phyloP scores from a whole-genome alignment of 345 rosid species.

The Passiflora organensis region DNA sequence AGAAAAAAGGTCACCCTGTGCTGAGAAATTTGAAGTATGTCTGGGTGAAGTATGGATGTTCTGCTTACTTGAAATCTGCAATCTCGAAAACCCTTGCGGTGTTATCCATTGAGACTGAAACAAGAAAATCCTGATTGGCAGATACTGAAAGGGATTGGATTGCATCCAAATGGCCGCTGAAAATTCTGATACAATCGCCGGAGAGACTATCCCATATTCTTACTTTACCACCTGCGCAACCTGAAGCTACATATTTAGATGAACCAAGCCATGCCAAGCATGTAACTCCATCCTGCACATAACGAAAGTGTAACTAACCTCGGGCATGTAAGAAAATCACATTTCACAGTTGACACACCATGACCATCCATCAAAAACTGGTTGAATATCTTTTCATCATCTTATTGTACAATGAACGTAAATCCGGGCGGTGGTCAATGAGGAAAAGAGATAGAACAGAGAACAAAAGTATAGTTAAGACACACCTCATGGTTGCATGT shows the following conservation, averaged over 20 bases:
- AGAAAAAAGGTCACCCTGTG: too few species aligned
- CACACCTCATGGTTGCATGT: constrained; percentile 72
- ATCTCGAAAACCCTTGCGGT: constrained; percentile 78
- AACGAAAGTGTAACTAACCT: neutral
- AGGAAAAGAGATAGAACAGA: neutral
- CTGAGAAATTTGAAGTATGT: too few species aligned
- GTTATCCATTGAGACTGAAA: constrained; percentile 63
- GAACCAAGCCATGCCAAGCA: constrained; percentile 75
- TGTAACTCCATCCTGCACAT: constrained; percentile 64
- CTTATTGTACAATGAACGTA: too few species aligned
- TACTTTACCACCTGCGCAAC: constrained; percentile 69
- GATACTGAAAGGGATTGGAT: constrained; percentile 56
- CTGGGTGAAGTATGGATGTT: too few species aligned
- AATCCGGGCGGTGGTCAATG: too few species aligned
- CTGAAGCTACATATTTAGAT: constrained; percentile 64
- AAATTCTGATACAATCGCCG: constrained; percentile 57
- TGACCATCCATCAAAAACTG: too few species aligned
- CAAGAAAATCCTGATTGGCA: constrained; percentile 45
- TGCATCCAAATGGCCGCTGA: constrained; percentile 56
- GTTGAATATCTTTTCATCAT: too few species aligned
- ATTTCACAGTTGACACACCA: too few species aligned
- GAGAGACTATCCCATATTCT: constrained; percentile 78
- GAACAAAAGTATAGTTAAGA: neutral
- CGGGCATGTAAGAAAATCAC: neutral
- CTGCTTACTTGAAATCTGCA: constrained; percentile 32